A percentile compares a stretch with the other conserved stretches of the same genome.
Conservation (phyloP, 75 land plant species). For the Pinus tabuliformis region DNA sequence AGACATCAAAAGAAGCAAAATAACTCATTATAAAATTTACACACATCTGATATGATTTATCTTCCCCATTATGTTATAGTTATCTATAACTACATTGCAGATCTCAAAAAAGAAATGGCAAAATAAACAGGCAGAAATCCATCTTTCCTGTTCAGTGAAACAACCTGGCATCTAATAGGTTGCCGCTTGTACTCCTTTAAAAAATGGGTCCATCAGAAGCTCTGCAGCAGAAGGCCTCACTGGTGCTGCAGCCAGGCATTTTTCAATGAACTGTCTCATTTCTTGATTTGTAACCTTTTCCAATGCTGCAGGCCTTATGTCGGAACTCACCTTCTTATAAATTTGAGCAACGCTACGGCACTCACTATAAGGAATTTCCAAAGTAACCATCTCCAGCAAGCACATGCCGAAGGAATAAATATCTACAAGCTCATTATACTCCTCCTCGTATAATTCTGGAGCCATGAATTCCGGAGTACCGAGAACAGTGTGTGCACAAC, state of each 20-base stretch:
- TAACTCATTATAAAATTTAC: too few species aligned
- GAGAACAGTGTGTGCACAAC: slow-evolving; percentile 51
- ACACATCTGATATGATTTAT: too few species aligned
- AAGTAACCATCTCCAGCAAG: slow-evolving; percentile 77
- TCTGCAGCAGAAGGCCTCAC: slow-evolving; percentile 40
- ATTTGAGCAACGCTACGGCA: slow-evolving; percentile 53
- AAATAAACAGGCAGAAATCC: too few species aligned
- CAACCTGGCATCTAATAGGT: too few species aligned
- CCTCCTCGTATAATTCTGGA: slow-evolving; percentile 76
- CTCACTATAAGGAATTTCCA: slow-evolving; percentile 74
- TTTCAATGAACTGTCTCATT: slow-evolving; percentile 34
- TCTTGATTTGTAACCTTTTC: slow-evolving; percentile 32
- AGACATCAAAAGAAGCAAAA: too few species aligned
- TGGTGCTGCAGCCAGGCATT: slow-evolving; percentile 23
- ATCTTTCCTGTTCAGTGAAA: too few species aligned
- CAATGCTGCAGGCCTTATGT: slow-evolving; percentile 51
- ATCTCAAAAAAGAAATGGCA: too few species aligned
- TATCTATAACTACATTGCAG: slow-evolving; percentile 3
- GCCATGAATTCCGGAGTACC: slow-evolving; percentile 94
- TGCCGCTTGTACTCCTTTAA: neutral
- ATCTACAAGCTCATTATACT: slow-evolving; percentile 80
- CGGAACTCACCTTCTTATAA: slow-evolving; percentile 71
- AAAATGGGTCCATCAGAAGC: slow-evolving; percentile 37
- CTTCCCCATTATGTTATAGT: too few species aligned
- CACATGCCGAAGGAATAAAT: slow-evolving; percentile 88